phyloP scores from a whole-genome alignment of 164 flowering plant species.

The Stephania cephalantha region DNA sequence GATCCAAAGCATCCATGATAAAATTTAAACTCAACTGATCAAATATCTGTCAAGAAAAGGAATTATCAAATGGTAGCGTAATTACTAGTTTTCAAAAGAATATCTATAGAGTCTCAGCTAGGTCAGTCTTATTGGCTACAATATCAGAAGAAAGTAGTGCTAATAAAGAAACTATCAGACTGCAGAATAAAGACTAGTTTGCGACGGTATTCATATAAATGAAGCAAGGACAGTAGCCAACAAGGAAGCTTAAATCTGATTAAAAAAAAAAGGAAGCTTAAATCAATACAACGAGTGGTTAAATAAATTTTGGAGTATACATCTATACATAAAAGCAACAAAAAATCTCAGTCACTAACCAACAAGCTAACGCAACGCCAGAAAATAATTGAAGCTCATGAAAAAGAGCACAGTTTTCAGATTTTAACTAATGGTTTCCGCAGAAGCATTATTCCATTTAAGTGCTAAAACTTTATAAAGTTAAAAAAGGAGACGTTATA shows the following conservation, averaged over 20 bases:
- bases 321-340: neutral
- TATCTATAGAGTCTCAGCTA: neutral
- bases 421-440: neutral
- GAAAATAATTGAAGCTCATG: neutral
- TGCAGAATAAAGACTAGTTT: no score
- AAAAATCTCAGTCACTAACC: neutral
- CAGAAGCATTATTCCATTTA: neutral
- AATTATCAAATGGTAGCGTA: neutral
- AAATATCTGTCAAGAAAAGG: constrained; percentile 2
- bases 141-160: neutral
- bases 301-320: neutral
- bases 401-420: neutral
- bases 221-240: no score
- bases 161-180: no score
- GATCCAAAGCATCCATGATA: neutral
- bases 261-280: no score
- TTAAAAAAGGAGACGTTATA: neutral
- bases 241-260: no score
- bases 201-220: no score
- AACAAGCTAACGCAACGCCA: neutral
- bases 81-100: neutral
- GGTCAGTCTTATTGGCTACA: neutral
- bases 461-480: neutral
- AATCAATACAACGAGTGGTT: neutral
- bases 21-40: neutral